Conservation (phyloP, 2,329 filamentous ascomycete species). For the Ramularia collo-cygni region DNA sequence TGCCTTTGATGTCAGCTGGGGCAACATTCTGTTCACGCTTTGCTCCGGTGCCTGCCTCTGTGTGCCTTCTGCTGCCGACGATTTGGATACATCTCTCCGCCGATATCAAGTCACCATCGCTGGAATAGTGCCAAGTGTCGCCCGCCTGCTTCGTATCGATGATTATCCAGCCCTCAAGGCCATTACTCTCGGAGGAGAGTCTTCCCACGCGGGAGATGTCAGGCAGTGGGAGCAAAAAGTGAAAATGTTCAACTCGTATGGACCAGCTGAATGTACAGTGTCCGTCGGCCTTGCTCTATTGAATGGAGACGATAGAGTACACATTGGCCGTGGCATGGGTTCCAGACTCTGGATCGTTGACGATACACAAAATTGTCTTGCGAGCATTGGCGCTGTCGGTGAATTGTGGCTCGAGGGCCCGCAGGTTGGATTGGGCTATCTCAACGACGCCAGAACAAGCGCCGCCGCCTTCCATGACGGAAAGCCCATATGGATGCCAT, state of each 20-base stretch:
- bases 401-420: conserved; percentile 43
- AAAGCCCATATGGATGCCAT: no score
- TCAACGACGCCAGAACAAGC: conserved; percentile 29
- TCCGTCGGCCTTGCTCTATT: no score
- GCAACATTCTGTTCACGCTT: conserved; percentile 12
- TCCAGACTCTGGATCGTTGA: not conserved
- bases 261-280: conserved; percentile 38
- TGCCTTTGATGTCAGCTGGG: conserved; percentile 13
- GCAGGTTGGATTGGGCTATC: conserved; percentile 40
- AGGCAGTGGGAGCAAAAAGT: no score
- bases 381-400: conserved; percentile 35
- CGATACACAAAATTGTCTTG: no score
- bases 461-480: no score
- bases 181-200: no score
- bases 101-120: no score
- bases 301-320: conserved; percentile 13
- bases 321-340: conserved; percentile 1
- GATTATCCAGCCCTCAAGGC: no score
- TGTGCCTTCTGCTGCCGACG: conserved; percentile 35
- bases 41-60: conserved; percentile 14
- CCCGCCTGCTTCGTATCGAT: no score
- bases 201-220: no score
- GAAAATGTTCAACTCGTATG: conserved; percentile 41
- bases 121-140: no score
- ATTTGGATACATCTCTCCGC: no score